Evolutionary conservation across 2,329 filamentous ascomycete species (phyloP).

Genomic region (Fusarium vanettenii): DNA sequence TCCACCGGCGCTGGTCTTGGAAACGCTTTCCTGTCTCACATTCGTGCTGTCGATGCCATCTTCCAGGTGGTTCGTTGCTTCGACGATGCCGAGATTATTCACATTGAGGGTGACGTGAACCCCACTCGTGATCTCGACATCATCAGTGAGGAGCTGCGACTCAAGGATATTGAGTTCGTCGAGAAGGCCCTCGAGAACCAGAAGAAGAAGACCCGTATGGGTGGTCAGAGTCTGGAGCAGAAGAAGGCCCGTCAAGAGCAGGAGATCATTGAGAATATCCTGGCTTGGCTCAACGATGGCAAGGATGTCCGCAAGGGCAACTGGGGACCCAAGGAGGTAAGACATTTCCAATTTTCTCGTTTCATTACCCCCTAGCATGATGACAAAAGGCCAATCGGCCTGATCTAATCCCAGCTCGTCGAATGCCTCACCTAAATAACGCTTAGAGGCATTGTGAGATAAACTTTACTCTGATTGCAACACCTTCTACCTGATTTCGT

Average conservation of each 20-base stretch:
- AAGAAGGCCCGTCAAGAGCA: conserved; percentile 98
- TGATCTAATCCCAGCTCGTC: conserved; percentile 99
- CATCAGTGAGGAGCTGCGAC: conserved; percentile 93
- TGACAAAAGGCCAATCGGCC: conserved; percentile 97
- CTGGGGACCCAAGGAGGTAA: conserved; percentile 96
- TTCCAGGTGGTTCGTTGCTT: conserved; percentile 98
- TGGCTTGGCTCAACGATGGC: conserved; percentile 84
- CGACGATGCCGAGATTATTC: conserved; percentile 99
- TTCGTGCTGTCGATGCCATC: conserved; percentile 97
- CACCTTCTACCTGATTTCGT: conserved; percentile 10
- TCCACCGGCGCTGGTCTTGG: conserved; percentile 98
- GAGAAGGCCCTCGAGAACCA: conserved; percentile 94
- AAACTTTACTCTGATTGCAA: conserved; percentile 75
- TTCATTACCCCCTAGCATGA: conserved; percentile 69
- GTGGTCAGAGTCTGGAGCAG: conserved; percentile 95
- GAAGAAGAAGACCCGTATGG: conserved; percentile 93
- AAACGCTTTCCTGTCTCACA: conserved; percentile 98
- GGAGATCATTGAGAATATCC: conserved; percentile 90
- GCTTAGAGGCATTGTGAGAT: conserved; percentile 88
- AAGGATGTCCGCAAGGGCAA: conserved; percentile 93
- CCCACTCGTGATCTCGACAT: conserved; percentile 94
- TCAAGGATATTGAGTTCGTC: conserved; percentile 98
- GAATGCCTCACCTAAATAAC: conserved; percentile 83
- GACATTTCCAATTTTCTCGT: conserved; percentile 47
- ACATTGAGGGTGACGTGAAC: conserved; percentile 99